These are phyloP conservation scores for Naganishia liquefaciens DNA, from an alignment of 1,284 basidiomycete genomes.

Conservation along the genomic window DNA sequence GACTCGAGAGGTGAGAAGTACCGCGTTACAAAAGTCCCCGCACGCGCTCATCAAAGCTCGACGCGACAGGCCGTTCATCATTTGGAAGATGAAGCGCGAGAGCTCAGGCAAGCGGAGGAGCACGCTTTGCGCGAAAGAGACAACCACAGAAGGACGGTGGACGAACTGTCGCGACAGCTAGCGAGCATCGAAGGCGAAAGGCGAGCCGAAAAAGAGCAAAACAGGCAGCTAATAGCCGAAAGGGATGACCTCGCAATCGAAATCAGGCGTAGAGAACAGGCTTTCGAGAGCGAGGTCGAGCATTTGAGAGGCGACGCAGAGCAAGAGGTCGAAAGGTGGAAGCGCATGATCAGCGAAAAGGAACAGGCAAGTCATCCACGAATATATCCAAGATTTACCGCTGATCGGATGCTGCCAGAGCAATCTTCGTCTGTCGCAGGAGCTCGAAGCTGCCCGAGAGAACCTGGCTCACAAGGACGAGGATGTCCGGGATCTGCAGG, in stretches of 20 bases:
- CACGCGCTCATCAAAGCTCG: not conserved
- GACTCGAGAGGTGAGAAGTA: constrained; percentile 7
- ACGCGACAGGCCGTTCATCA: constrained; percentile 8
- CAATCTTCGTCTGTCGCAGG: constrained; percentile 45
- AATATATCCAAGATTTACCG: not conserved
- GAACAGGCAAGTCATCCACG: constrained; percentile 43
- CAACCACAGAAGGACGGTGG: constrained; percentile 46
- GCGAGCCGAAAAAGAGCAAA: constrained; percentile 15
- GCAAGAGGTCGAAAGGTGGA: constrained; percentile 54
- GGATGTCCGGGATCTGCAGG: constrained; percentile 74
- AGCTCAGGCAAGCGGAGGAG: constrained; percentile 41
- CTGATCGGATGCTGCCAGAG: constrained; percentile 35
- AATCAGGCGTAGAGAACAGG: constrained; percentile 49
- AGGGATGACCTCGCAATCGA: constrained; percentile 56
- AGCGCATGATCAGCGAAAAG: constrained; percentile 51
- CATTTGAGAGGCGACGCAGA: constrained; percentile 67
- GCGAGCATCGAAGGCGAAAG: constrained; percentile 47
- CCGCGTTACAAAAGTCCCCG: too few relatives aligned
- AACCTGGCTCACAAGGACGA: constrained; percentile 51
- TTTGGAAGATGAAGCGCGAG: constrained; percentile 39
- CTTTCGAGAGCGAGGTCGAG: constrained; percentile 42
- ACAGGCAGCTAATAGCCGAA: constrained; percentile 24
- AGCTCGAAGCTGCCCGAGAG: constrained; percentile 56
- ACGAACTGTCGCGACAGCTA: constrained; percentile 50
- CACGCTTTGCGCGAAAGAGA: constrained; percentile 48